Base-by-base conservation (phyloP, 495 filamentous ascomycete species). In the Amphirosellinia nigrospora region DNA sequence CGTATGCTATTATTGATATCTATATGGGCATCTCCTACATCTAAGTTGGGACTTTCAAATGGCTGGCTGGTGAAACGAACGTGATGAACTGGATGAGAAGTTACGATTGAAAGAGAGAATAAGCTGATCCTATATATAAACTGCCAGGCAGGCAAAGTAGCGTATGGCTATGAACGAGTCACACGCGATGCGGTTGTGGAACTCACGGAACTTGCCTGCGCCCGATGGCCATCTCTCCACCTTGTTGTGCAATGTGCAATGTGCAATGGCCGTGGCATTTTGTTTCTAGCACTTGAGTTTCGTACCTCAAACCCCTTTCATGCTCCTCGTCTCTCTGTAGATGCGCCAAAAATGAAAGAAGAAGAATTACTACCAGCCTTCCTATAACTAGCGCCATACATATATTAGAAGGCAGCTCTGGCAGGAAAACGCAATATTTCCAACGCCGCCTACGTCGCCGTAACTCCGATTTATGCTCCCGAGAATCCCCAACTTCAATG, bases 361-460 rank as follows among this genome's bases (percentile, higher is more conserved):
- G 28, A 34, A 58, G 2, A 58, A 36, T 36, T n/a, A 36, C 55
- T 19, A 43, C 62, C 39, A 15, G 62, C 53, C 53, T 61, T 66
- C 69, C 61, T 70, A 61, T 71, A 66, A 66, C 69, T 71, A 71
- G 69, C 69, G 69, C 69, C 69, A 34, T 45, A 66, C 61, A 30
- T 6, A 30, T 6, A 43, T 60, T 30, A 23, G 64, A 64, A 56
- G 48, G 60, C 43, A 48, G 34, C n/a, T 58, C 55, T 26, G 34
- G 38, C 43, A 69, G 43, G 46, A 32, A 46, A 56, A 64, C 23
- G 58, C 16, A 46, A 64, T 26, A 64, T 56, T 65, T 64, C 62
- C 41, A 34, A 64, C 43, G 53, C 63, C 53, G 53, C 63, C 69
- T 53, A 52, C 32, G 36, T 66, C 53, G 52, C 62, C 61, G 16